phyloP scores from a whole-genome alignment of 257 asterid genomes.

The Scutellaria galericulata region DNA sequence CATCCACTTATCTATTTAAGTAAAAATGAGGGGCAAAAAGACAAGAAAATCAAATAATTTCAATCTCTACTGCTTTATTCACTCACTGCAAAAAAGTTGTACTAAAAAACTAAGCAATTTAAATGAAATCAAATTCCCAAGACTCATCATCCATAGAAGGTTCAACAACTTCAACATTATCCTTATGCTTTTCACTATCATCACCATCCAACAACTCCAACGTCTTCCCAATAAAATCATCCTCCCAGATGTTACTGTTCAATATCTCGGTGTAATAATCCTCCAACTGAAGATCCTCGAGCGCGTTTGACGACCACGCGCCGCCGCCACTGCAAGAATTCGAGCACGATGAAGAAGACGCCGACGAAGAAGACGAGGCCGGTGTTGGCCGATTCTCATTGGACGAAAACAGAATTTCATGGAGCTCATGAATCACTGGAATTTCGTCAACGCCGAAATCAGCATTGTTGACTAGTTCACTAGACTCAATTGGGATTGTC shows the following conservation, averaged over 20 bases:
- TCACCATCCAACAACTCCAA: conserved; percentile 32
- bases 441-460: conserved; percentile 78
- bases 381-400: conserved; percentile 37
- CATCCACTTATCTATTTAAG: background rate
- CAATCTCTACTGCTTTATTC: conserved; percentile 21
- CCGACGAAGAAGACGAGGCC: conserved; percentile 39
- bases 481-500: conserved; percentile 28
- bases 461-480: conserved; percentile 45
- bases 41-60: background rate
- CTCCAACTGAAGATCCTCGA: conserved; percentile 44
- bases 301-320: conserved; percentile 25
- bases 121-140: conserved; percentile 4
- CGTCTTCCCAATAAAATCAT: conserved; percentile 27
- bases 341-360: conserved; percentile 31
- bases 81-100: background rate
- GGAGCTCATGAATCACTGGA: conserved; percentile 60
- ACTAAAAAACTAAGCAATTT: background rate
- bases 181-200: background rate
- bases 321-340: conserved; percentile 8
- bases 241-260: conserved; percentile 58
- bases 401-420: conserved; percentile 55
- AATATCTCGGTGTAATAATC: conserved; percentile 44
- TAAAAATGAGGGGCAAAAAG: background rate
- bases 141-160: conserved; percentile 15
- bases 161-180: background rate